A percentile compares a stretch with the other conserved stretches of the same genome.
Evolutionary conservation across 1,139 yeast genomes (phyloP).

Genomic region (Saccharomycopsis hybrid): DNA sequence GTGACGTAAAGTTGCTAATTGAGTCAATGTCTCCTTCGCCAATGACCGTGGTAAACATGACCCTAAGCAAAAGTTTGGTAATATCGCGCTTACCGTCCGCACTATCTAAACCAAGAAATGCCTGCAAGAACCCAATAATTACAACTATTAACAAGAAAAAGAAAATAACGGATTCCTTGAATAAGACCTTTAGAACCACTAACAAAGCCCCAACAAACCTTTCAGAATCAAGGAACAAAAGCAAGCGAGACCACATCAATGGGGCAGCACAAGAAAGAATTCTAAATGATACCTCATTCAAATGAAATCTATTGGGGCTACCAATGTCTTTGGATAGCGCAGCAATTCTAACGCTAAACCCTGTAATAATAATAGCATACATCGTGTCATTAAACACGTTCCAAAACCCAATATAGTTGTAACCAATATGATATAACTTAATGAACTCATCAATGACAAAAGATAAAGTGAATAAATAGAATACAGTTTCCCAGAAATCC

Average conservation of each 20-base stretch:
- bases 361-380: slow-evolving; percentile 47
- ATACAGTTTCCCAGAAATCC: slow-evolving; percentile 46
- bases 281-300: slow-evolving; percentile 65
- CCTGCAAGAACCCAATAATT: slow-evolving; percentile 77
- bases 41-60: slow-evolving; percentile 63
- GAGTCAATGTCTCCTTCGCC: slow-evolving; percentile 70
- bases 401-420: slow-evolving; percentile 69
- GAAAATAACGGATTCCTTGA: slow-evolving; percentile 77
- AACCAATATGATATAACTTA: slow-evolving; percentile 74
- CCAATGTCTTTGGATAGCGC: slow-evolving; percentile 37
- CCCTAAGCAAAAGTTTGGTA: slow-evolving; percentile 55
- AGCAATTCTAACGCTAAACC: slow-evolving; percentile 50
- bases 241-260: slow-evolving; percentile 74
- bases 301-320: slow-evolving; percentile 31
- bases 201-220: slow-evolving; percentile 85
- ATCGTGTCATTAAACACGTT: slow-evolving; percentile 69
- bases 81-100: slow-evolving; percentile 81
- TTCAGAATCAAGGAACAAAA: slow-evolving; percentile 71
- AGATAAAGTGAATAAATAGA: slow-evolving; percentile 63
- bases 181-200: slow-evolving; percentile 77
- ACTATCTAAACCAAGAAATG: slow-evolving; percentile 79
- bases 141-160: slow-evolving; percentile 68
- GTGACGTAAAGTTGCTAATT: slow-evolving; percentile 69
- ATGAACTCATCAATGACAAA: slow-evolving; percentile 58
- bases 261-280: slow-evolving; percentile 79